Evolutionary conservation across 768 basidiomycete genomes (phyloP).

Genomic region (Tremella mesenterica): DNA sequence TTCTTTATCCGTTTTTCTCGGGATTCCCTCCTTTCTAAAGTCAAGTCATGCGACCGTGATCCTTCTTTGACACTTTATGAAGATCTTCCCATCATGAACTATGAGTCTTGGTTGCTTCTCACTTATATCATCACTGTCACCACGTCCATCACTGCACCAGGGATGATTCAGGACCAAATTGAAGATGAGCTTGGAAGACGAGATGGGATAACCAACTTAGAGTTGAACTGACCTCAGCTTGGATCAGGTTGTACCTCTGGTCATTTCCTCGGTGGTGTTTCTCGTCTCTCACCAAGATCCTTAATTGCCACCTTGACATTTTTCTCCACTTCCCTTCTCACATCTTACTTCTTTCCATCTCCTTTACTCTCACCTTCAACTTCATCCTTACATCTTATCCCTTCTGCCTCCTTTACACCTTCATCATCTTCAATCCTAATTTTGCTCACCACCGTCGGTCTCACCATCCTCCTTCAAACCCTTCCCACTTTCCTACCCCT

Average conservation of each 20-base stretch:
- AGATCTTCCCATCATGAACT: background rate
- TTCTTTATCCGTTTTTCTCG: background rate
- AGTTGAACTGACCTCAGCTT: conserved; percentile 24
- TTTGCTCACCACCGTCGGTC: background rate
- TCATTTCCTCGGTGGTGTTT: conserved; percentile 45
- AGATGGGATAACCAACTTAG: background rate
- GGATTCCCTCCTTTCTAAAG: no score
- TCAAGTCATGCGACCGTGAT: no score
- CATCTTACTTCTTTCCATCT: conserved; percentile 18
- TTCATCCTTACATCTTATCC: background rate
- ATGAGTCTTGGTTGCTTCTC: no score
- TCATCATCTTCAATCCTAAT: background rate
- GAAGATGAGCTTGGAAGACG: no score
- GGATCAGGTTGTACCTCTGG: conserved; percentile 45
- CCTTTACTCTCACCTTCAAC: background rate
- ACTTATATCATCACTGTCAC: no score
- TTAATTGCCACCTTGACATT: conserved; percentile 40
- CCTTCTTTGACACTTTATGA: no score
- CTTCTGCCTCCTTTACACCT: background rate
- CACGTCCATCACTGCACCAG: no score
- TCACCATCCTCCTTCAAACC: background rate
- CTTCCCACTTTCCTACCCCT: background rate
- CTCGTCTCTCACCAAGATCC: conserved; percentile 42
- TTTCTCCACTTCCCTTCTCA: conserved; percentile 37
- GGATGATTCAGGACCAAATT: no score